phyloP scores from a whole-genome alignment of 257 asterid species.

The Solanum dulcamara region DNA sequence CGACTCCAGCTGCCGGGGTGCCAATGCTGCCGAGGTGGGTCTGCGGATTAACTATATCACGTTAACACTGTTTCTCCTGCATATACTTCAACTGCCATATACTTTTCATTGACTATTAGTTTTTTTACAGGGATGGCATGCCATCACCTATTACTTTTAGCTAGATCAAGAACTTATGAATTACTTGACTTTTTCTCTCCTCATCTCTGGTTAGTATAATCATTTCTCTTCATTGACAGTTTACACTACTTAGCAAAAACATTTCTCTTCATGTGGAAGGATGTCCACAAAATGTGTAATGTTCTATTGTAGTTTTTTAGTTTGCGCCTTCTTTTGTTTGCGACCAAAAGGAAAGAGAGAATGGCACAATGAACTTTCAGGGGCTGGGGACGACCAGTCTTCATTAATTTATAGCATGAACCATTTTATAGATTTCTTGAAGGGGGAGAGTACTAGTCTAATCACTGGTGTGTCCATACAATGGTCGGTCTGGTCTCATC shows the following conservation, averaged over 20 bases:
- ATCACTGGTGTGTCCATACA: neutral
- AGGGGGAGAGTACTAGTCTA: neutral
- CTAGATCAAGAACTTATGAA: neutral
- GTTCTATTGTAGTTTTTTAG: neutral
- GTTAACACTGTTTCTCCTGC: neutral
- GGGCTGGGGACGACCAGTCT: neutral
- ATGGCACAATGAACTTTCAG: neutral
- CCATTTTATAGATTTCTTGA: neutral
- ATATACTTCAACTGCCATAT: neutral
- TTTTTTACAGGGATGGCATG: neutral
- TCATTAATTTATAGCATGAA: neutral
- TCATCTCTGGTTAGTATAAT: neutral
- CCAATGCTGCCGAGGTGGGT: conserved; percentile 35
- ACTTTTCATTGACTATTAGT: neutral
- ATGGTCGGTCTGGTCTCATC: neutral
- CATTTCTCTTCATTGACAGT: neutral
- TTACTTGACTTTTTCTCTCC: neutral
- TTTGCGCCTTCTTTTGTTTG: neutral
- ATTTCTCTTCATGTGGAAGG: neutral
- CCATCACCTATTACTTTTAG: neutral
- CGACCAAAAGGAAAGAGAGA: neutral
- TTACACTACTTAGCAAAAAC: neutral
- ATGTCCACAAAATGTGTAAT: neutral
- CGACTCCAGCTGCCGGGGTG: conserved; percentile 26
- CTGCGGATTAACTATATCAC: neutral